Evolutionary conservation across 2,329 filamentous ascomycete genomes (phyloP).

Genomic region (Aspergillus niger): DNA sequence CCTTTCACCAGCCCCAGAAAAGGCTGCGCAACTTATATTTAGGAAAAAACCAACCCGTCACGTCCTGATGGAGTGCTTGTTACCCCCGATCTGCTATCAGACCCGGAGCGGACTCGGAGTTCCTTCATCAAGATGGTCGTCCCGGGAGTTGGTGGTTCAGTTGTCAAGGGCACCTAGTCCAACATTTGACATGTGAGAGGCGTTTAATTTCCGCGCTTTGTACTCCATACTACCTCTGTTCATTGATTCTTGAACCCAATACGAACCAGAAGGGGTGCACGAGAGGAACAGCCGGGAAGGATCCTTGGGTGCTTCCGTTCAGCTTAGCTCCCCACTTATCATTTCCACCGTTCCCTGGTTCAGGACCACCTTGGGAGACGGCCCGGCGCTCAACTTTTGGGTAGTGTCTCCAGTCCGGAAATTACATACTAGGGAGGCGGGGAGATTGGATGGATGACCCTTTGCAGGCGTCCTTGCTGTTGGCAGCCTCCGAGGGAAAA

Average conservation of each 20-base stretch:
- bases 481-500: not conserved
- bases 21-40: not conserved
- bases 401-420: conserved; percentile 16
- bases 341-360: conserved; percentile 17
- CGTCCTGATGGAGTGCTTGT: not conserved
- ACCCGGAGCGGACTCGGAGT: not conserved
- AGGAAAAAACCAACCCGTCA: not conserved
- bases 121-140: not conserved
- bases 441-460: not conserved
- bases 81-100: not conserved
- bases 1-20: not conserved
- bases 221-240: not conserved
- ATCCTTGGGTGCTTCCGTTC: conserved; percentile 15
- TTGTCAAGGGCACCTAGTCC: not conserved
- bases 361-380: conserved; percentile 3
- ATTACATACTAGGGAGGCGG: conserved; percentile 16
- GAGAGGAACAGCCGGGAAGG: conserved; percentile 12
- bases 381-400: conserved; percentile 13
- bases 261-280: not conserved
- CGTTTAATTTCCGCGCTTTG: not conserved
- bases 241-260: not conserved
- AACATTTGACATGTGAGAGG: not conserved
- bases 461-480: not conserved
- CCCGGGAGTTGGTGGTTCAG: not conserved
- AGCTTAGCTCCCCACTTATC: conserved; percentile 20